Percentiles rank a stretch among this genome's conserved stretches.
Conservation (phyloP, 2,329 filamentous ascomycete genomes). For the Hypoxylon sp. region DNA sequence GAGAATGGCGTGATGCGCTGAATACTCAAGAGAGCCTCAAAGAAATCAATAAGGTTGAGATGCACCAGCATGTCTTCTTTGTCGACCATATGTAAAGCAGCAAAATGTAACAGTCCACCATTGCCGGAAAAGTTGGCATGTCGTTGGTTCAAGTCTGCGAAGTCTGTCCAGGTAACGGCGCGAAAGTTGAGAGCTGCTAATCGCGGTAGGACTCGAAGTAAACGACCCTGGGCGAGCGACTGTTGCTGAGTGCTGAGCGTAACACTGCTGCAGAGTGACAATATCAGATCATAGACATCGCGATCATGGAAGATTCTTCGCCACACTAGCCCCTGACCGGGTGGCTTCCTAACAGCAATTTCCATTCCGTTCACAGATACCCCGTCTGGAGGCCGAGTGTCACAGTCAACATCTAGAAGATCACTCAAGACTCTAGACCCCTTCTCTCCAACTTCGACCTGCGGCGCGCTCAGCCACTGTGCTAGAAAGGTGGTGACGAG, state of each 20-base stretch:
- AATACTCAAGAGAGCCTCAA: slow-evolving; percentile 64
- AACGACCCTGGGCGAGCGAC: slow-evolving; percentile 65
- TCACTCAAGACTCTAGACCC: slow-evolving; percentile 65
- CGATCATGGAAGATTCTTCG: slow-evolving; percentile 62
- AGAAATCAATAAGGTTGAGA: slow-evolving; percentile 66
- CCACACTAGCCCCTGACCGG: slow-evolving; percentile 69
- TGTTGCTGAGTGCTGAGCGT: slow-evolving; percentile 55
- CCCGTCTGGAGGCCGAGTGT: slow-evolving; percentile 52
- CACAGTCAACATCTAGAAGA: slow-evolving; percentile 68
- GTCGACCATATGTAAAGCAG: slow-evolving; percentile 65
- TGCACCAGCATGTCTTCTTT: slow-evolving; percentile 64
- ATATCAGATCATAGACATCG: slow-evolving; percentile 61
- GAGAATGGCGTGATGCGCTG: slow-evolving; percentile 59
- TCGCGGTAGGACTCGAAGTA: slow-evolving; percentile 65
- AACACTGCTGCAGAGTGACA: slow-evolving; percentile 55
- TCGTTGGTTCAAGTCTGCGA: slow-evolving; percentile 53
- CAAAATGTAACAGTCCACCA: slow-evolving; percentile 64
- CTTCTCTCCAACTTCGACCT: slow-evolving; percentile 69
- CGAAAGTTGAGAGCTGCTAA: slow-evolving; percentile 63
- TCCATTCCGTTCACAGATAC: slow-evolving; percentile 54
- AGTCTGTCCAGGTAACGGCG: slow-evolving; percentile 56
- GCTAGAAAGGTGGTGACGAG: slow-evolving; percentile 63
- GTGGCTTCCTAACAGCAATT: slow-evolving; percentile 56
- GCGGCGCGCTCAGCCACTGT: slow-evolving; percentile 66
- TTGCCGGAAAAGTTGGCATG: slow-evolving; percentile 46